Evolutionary conservation across 306 rosid species (phyloP).

Genomic region (Trifolium repens): DNA sequence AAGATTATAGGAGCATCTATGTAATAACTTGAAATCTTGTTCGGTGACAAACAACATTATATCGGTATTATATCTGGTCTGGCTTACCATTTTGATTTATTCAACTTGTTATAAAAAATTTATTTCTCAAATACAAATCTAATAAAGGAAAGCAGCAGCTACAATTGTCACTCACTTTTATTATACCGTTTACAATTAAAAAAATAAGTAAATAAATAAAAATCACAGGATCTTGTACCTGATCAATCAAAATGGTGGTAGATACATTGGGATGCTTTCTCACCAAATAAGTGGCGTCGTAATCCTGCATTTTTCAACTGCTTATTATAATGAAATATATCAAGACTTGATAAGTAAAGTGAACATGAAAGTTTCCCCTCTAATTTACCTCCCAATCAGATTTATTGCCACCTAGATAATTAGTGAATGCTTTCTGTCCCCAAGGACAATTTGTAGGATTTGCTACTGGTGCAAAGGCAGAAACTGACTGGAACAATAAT

Average conservation of each 20-base stretch:
- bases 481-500: slow-evolving; percentile 70
- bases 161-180: background rate
- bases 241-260: slow-evolving; percentile 85
- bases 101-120: background rate
- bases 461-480: slow-evolving; percentile 82
- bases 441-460: slow-evolving; percentile 87
- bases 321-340: slow-evolving; percentile 32
- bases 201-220: background rate
- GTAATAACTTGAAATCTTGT: slow-evolving; percentile 5
- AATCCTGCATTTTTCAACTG: slow-evolving; percentile 67
- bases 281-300: slow-evolving; percentile 78
- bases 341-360: slow-evolving; percentile 5
- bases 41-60: background rate
- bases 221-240: slow-evolving; percentile 54
- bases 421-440: slow-evolving; percentile 94
- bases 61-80: background rate
- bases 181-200: background rate
- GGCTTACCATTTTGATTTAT: slow-evolving; percentile 2
- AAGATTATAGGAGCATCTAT: background rate
- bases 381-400: slow-evolving; percentile 84
- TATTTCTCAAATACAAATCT: slow-evolving; percentile 14
- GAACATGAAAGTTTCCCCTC: slow-evolving; percentile 15
- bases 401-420: slow-evolving; percentile 81
- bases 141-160: slow-evolving; percentile 8
- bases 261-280: slow-evolving; percentile 60